Evolutionary conservation across 1,284 basidiomycete genomes (phyloP), one percentile per base, ranked within the genome.

Genomic region (Polyporus tsugae): DNA sequence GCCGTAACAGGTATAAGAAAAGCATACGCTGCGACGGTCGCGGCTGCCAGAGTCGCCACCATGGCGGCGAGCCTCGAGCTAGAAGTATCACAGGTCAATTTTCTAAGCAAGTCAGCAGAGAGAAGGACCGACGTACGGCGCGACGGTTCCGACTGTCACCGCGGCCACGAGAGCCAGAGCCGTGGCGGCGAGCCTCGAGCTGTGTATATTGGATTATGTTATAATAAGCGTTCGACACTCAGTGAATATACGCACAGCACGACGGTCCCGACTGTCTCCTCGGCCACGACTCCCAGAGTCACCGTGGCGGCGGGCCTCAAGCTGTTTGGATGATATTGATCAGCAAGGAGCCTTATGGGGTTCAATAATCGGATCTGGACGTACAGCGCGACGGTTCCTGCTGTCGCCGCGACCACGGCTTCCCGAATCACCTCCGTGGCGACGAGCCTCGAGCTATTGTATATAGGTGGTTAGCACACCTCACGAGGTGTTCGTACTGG

Each of bases 211-310:
- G 6, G 13, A 29, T 2, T 0, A 22, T n/a, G 35, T 58, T 38
- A 58, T 2, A 6, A 10, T 10, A 7, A 9, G 44, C 4, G 6
- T 10, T 22, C 10, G 2, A n/a, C 33, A 22, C 29, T 58, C 25
- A 44, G 29, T 22, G 13, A 41, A 38, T 35, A 6, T 39, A 29
- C 55, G n/a, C 25, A 68, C 55, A 5, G 19, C 58, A 42, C 62
- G 66, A 36, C 64, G 65, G 53, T 35, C 25, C 29, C 57, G 60
- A 35, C 70, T 71, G 58, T 69, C 57, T n/a, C 64, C 63, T 15
- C 71, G 66, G n/a, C 72, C 72, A 33, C 73, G 67, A 42, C 72
- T 73, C 1, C 69, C 66, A 13, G 73, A 74, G 57, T 74, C 71
- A n/a, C 71, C 66, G 53, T 63, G 62, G 62, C 62, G 62, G 62